Evolutionary conservation across 2,329 filamentous ascomycete genomes (phyloP).

Genomic region (Sodiomyces alkalinus): DNA sequence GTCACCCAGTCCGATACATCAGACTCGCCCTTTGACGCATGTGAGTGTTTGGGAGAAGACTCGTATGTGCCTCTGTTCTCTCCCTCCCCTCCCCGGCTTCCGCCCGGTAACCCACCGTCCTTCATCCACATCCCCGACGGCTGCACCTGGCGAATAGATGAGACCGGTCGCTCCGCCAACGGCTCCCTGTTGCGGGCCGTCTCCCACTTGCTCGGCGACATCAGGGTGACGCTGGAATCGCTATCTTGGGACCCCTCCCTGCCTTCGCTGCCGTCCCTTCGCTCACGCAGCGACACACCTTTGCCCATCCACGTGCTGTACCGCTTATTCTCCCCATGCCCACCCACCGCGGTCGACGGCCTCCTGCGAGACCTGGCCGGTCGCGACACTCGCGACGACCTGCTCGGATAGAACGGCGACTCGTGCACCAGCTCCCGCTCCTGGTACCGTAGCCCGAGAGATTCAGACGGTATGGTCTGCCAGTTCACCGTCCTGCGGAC

Average conservation of each 20-base stretch:
- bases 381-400: too few species aligned
- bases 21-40: constrained; percentile 3
- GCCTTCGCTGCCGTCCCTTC: too few species aligned
- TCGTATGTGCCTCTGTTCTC: too few species aligned
- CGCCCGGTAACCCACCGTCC: constrained; percentile 6
- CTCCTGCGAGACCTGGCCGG: too few species aligned
- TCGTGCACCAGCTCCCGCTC: constrained; percentile 5
- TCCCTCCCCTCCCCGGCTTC: too few species aligned
- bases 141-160: constrained; percentile 2
- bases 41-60: constrained; percentile 3
- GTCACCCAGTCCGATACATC: constrained; percentile 8
- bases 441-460: constrained; percentile 6
- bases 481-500: constrained; percentile 5
- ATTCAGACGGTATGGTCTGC: constrained; percentile 6
- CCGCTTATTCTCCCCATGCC: not conserved
- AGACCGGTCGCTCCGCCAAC: constrained; percentile 2
- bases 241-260: not conserved
- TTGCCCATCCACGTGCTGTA: constrained; percentile 2
- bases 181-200: constrained; percentile 2
- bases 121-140: constrained; percentile 1
- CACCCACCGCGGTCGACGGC: too few species aligned
- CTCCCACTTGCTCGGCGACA: constrained; percentile 4
- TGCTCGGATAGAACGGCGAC: constrained; percentile 5
- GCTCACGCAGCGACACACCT: constrained; percentile 1
- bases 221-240: constrained; percentile 4